Evolutionary conservation across 352 stramenopile genomes (phyloP).

Genomic region (Globisporangium takayamanum): DNA sequence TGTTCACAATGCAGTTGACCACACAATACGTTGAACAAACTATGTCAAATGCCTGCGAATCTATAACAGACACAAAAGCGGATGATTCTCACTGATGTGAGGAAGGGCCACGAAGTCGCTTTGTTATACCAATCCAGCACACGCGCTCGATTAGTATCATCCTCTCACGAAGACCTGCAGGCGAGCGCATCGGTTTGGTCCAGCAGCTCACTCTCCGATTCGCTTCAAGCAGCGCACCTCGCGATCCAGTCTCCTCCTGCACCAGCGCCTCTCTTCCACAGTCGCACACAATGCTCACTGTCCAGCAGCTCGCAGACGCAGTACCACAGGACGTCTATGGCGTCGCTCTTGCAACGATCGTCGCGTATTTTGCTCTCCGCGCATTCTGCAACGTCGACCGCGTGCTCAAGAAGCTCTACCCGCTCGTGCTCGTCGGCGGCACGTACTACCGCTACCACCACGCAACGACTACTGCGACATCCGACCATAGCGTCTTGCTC

Average conservation of each 20-base stretch:
- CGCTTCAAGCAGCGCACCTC: slow-evolving; percentile 2
- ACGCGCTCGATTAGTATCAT: background rate
- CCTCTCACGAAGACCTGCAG: no score
- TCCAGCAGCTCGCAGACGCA: slow-evolving; percentile 20
- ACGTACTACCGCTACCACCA: slow-evolving; percentile 48
- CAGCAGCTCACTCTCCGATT: slow-evolving; percentile 7
- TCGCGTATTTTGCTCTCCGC: slow-evolving; percentile 60
- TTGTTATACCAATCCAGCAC: background rate
- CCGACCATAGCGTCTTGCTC: slow-evolving; percentile 13
- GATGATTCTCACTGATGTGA: background rate
- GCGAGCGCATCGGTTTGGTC: no score
- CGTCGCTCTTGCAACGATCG: slow-evolving; percentile 27
- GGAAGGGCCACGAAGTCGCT: background rate
- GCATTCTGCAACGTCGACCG: slow-evolving; percentile 66
- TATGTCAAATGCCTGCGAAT: no score
- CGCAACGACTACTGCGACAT: background rate
- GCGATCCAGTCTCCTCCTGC: background rate
- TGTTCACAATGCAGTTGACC: background rate
- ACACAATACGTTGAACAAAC: background rate
- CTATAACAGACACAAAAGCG: no score
- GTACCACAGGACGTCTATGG: slow-evolving; percentile 26
- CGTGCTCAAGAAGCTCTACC: slow-evolving; percentile 46
- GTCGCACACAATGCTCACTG: slow-evolving; percentile 15
- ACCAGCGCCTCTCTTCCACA: background rate
- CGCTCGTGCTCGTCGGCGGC: slow-evolving; percentile 38